Percentiles rank a stretch among this genome's conserved stretches.
Conservation (phyloP, 768 basidiomycete species). For the Leccinum longicurvipes region DNA sequence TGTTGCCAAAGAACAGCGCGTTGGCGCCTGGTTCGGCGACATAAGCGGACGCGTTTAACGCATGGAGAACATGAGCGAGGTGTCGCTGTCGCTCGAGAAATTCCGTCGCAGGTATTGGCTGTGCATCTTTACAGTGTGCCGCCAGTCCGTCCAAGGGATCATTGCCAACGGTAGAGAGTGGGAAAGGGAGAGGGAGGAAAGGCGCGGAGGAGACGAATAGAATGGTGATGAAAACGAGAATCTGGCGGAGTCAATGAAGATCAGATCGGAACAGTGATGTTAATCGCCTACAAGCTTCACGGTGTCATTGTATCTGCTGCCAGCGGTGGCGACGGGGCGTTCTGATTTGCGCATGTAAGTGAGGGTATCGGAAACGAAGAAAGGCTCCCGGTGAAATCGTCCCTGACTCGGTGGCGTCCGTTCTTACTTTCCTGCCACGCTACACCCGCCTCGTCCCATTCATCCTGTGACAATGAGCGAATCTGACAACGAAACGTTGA, state of each 20-base stretch:
- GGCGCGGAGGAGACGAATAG: conserved; percentile 4
- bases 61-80: conserved; percentile 48
- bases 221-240: conserved; percentile 1
- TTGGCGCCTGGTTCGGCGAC: conserved; percentile 78
- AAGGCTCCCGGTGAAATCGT: neutral
- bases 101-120: conserved; percentile 47
- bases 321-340: neutral
- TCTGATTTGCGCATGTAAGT: conserved; percentile 9
- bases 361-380: neutral
- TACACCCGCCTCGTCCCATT: neutral
- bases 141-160: conserved; percentile 27
- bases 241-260: conserved; percentile 6
- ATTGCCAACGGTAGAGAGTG: neutral
- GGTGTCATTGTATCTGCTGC: neutral
- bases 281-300: conserved; percentile 14
- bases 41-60: conserved; percentile 61
- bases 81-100: conserved; percentile 50
- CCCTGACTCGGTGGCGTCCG: neutral
- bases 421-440: neutral
- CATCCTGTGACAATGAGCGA: conserved; percentile 23
- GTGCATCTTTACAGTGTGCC: conserved; percentile 44
- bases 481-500: conserved; percentile 62
- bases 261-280: neutral
- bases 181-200: neutral
- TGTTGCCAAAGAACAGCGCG: conserved; percentile 69